Evolutionary conservation across 805 yeast genomes (phyloP).

Genomic region (Saccharomycopsis sp.): DNA sequence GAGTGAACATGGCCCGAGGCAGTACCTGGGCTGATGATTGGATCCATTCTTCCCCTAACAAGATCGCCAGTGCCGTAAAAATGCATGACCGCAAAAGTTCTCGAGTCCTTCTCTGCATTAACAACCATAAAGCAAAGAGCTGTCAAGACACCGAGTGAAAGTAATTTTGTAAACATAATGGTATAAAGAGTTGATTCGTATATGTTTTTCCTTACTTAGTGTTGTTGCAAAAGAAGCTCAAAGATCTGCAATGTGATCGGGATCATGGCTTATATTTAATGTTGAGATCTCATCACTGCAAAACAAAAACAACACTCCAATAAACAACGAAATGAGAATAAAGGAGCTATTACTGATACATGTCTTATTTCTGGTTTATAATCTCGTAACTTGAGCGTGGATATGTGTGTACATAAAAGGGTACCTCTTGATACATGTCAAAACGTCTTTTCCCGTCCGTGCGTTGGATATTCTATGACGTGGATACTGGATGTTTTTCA

Average conservation of each 20-base stretch:
- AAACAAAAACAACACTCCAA: too few relatives aligned
- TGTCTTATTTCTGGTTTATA: not conserved
- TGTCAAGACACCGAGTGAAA: not conserved
- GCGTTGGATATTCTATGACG: not conserved
- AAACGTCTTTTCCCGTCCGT: not conserved
- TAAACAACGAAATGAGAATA: not conserved
- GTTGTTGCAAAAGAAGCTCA: not conserved
- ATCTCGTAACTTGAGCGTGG: not conserved
- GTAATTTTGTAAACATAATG: not conserved
- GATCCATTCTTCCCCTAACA: constrained; percentile 9
- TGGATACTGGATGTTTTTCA: not conserved
- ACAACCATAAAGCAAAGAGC: not conserved
- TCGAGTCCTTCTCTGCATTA: not conserved
- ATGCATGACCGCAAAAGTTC: constrained; percentile 11
- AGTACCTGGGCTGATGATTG: constrained; percentile 11
- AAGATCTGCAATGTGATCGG: not conserved
- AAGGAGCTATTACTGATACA: not conserved
- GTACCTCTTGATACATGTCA: not conserved
- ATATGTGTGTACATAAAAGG: not conserved
- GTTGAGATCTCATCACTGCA: not conserved
- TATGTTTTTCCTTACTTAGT: not conserved
- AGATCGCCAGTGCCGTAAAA: constrained; percentile 7
- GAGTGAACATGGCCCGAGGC: constrained; percentile 6
- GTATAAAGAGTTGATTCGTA: not conserved
- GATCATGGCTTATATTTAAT: not conserved